phyloP scores from a whole-genome alignment of 495 filamentous ascomycete genomes.

The Aspergillus incahuasiensis region DNA sequence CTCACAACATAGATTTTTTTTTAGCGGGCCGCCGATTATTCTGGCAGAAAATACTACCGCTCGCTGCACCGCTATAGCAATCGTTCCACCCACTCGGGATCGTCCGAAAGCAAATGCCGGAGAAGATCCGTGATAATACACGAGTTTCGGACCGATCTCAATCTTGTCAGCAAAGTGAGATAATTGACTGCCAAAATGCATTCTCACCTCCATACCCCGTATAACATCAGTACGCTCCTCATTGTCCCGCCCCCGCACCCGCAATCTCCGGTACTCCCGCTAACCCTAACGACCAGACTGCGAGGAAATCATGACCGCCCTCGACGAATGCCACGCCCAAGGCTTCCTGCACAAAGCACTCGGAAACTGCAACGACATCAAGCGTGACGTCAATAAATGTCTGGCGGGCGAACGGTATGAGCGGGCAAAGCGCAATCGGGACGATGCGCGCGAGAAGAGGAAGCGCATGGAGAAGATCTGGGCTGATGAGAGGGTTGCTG shows the following conservation, averaged over 20 bases:
- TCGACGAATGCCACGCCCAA: constrained; percentile 91
- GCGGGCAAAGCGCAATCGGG: constrained; percentile 71
- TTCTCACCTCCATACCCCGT: constrained; percentile 89
- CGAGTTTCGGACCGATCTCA: no score
- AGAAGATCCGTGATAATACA: no score
- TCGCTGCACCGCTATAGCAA: constrained; percentile 27
- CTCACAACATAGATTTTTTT: constrained; percentile 25
- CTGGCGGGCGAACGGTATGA: constrained; percentile 72
- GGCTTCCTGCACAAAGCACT: constrained; percentile 85
- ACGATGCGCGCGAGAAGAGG: constrained; percentile 62
- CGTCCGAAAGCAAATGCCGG: no score
- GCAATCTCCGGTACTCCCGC: background rate
- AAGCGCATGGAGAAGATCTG: constrained; percentile 66
- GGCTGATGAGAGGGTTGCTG: constrained; percentile 53
- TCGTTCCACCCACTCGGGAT: background rate
- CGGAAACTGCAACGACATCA: constrained; percentile 86
- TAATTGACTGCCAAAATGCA: constrained; percentile 61
- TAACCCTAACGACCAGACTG: constrained; percentile 55
- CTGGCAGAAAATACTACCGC: constrained; percentile 31
- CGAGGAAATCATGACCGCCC: constrained; percentile 84
- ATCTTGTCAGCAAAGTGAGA: background rate
- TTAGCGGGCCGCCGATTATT: constrained; percentile 9
- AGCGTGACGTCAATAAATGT: constrained; percentile 75
- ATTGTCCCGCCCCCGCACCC: background rate
- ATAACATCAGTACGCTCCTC: constrained; percentile 67